phyloP scores from a whole-genome alignment of 2,329 filamentous ascomycete genomes.

The Fusarium sp. region DNA sequence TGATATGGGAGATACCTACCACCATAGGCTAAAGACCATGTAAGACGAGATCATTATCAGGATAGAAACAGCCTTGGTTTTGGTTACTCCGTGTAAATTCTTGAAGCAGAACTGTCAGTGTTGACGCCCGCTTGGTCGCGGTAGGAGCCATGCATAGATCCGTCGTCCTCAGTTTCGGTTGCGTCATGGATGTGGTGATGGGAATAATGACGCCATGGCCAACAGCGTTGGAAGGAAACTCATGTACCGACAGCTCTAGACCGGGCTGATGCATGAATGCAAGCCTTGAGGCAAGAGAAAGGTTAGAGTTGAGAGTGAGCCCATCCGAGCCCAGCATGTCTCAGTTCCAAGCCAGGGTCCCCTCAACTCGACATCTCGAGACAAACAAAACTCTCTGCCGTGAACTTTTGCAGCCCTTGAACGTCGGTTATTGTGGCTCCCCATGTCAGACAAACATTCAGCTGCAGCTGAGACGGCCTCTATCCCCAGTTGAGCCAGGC shows the following conservation, averaged over 20 bases:
- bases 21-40: not conserved
- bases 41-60: not conserved
- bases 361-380: not conserved
- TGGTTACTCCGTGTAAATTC: not conserved
- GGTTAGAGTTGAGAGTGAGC: not conserved
- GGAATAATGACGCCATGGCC: not conserved
- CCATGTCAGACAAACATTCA: not conserved
- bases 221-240: not conserved
- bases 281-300: not conserved
- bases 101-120: not conserved
- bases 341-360: not conserved
- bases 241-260: not conserved
- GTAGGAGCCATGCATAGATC: not conserved
- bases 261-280: not conserved
- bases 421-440: not conserved
- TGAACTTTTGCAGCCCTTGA: not conserved
- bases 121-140: not conserved
- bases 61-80: not conserved
- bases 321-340: not conserved
- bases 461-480: not conserved
- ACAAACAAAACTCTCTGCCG: not conserved
- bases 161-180: not conserved
- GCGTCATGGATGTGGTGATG: not conserved
- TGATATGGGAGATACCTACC: not conserved
- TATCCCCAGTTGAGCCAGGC: slow-evolving; percentile 2